These are phyloP conservation scores for Microdochium nivale DNA, from an alignment of 2,329 filamentous ascomycete genomes.

Conservation along the genomic window DNA sequence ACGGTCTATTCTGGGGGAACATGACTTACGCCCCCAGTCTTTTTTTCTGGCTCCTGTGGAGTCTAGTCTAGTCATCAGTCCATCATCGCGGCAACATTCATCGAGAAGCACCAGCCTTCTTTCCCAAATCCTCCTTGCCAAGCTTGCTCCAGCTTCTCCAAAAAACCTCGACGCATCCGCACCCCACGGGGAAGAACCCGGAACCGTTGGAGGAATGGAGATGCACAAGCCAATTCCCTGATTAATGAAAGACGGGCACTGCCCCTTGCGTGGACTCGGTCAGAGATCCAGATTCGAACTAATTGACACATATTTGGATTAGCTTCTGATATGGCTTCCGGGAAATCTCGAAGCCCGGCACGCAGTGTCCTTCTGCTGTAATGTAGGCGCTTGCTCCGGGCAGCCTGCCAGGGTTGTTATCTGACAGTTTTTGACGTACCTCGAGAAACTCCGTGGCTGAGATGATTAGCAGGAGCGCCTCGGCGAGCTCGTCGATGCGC, in stretches of 20 bases:
- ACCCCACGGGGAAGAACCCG: background rate
- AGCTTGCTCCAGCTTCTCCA: too few species aligned
- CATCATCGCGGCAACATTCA: too few species aligned
- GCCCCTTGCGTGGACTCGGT: constrained; percentile 1
- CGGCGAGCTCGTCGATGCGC: constrained; percentile 67
- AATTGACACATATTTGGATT: background rate
- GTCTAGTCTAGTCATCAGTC: too few species aligned
- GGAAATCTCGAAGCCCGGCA: background rate
- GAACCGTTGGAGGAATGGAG: background rate
- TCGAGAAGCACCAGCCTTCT: too few species aligned
- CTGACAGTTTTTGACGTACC: constrained; percentile 40
- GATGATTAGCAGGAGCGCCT: constrained; percentile 78
- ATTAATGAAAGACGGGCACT: constrained; percentile 5
- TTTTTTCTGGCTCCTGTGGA: too few species aligned
- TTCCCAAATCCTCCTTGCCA: too few species aligned
- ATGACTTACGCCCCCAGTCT: too few species aligned
- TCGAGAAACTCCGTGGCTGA: constrained; percentile 77
- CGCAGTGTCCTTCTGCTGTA: too few species aligned
- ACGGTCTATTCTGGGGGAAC: too few species aligned
- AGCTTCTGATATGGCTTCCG: background rate
- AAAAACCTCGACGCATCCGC: too few species aligned
- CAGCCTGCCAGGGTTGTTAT: too few species aligned
- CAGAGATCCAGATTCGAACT: constrained; percentile 4
- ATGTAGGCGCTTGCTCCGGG: too few species aligned
- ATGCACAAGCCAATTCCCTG: background rate